phyloP scores from a whole-genome alignment of 148 eudicot genomes.

The Nepenthes gracilis region DNA sequence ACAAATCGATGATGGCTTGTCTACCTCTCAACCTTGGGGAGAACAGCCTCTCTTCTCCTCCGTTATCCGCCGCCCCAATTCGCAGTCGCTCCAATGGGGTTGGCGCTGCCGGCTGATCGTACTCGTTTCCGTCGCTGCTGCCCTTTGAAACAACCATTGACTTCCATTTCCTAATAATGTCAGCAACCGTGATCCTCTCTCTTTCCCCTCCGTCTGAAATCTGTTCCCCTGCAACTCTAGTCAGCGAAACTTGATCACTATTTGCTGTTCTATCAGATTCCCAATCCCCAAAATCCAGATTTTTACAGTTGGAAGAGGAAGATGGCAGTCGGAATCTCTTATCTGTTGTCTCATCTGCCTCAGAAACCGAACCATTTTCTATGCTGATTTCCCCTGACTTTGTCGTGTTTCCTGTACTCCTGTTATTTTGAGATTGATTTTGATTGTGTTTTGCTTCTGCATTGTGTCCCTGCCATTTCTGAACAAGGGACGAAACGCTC shows the following conservation, averaged over 20 bases:
- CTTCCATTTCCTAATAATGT: slow-evolving; percentile 44
- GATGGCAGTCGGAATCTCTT: background rate
- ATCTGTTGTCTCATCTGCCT: background rate
- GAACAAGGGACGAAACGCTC: slow-evolving; percentile 64
- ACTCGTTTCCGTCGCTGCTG: slow-evolving; percentile 6
- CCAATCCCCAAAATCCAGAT: slow-evolving; percentile 15
- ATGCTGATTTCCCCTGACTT: background rate
- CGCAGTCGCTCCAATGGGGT: slow-evolving; percentile 13
- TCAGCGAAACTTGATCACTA: slow-evolving; percentile 2
- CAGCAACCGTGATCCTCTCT: slow-evolving; percentile 49
- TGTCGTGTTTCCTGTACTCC: background rate
- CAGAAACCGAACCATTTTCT: background rate
- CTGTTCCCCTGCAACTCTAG: background rate
- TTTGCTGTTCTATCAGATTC: slow-evolving; percentile 17
- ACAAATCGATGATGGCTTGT: slow-evolving; percentile 41
- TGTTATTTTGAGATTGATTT: background rate
- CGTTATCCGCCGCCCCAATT: slow-evolving; percentile 7
- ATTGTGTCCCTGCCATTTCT: slow-evolving; percentile 39
- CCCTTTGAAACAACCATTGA: slow-evolving; percentile 3
- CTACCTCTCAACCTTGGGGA: slow-evolving; percentile 64
- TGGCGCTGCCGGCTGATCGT: background rate
- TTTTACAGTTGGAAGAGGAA: slow-evolving; percentile 1
- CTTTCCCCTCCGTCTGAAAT: slow-evolving; percentile 14
- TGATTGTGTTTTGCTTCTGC: background rate
- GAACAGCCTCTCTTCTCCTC: slow-evolving; percentile 14